Evolutionary conservation across 2,329 filamentous ascomycete genomes (phyloP).

Genomic region (Teratosphaeria gauchensis): DNA sequence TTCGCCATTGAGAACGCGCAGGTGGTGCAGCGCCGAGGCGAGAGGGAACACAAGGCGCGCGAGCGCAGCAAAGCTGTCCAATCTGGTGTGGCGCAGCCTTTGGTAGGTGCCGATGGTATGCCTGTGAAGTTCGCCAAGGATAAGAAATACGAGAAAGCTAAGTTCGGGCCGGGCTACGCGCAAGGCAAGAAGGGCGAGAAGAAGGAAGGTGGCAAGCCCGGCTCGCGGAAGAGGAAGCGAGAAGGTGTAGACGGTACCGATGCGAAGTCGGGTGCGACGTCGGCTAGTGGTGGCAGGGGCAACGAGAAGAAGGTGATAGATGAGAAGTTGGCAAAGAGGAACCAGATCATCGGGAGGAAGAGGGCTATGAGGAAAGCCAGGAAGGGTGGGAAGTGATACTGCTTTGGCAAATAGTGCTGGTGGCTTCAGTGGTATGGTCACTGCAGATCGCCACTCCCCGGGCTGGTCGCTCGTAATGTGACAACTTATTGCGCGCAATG

Average conservation of each 20-base stretch:
- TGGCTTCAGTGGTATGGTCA: no score
- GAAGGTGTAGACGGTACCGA: constrained; percentile 16
- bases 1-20: constrained; percentile 98
- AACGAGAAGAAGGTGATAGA: constrained; percentile 32
- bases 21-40: constrained; percentile 71
- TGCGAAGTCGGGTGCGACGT: constrained; percentile 2
- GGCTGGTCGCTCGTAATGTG: no score
- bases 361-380: constrained; percentile 52
- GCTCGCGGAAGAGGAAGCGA: constrained; percentile 32
- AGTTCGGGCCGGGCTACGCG: not conserved
- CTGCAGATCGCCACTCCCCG: no score
- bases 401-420: not conserved
- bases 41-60: constrained; percentile 49
- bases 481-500: no score
- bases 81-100: constrained; percentile 1
- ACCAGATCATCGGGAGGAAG: constrained; percentile 79
- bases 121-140: constrained; percentile 4
- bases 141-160: constrained; percentile 7
- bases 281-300: constrained; percentile 23
- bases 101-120: not conserved
- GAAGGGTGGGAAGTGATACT: constrained; percentile 12
- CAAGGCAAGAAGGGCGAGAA: constrained; percentile 8
- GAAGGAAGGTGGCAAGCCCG: constrained; percentile 12
- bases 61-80: constrained; percentile 29
- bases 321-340: constrained; percentile 50